Conservation (phyloP, 202 grass and related monocot species). For the Carex arenaria region DNA sequence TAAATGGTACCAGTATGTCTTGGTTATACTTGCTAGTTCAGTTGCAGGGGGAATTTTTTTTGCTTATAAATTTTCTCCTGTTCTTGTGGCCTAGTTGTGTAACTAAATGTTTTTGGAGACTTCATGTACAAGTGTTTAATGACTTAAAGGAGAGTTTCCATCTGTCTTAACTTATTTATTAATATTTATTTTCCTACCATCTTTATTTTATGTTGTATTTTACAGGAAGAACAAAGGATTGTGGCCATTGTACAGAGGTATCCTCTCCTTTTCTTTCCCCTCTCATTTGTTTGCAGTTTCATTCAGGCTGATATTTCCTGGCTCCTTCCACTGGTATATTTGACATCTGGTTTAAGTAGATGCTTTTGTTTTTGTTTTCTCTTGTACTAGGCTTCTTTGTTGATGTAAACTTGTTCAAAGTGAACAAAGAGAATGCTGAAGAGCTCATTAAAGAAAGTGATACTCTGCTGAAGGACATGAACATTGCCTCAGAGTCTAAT, state of each 20-base stretch:
- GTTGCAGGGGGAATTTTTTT: background rate
- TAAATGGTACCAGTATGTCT: background rate
- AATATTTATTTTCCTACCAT: background rate
- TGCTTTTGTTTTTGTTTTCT: conserved; percentile 20
- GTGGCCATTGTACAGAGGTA: conserved; percentile 98
- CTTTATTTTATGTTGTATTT: background rate
- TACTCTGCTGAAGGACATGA: conserved; percentile 59
- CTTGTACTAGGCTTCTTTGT: conserved; percentile 79
- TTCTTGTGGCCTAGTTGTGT: background rate
- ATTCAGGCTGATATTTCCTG: background rate
- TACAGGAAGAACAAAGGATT: conserved; percentile 80
- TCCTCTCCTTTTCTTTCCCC: conserved; percentile 19
- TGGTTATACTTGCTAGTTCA: background rate
- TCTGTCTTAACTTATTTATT: background rate
- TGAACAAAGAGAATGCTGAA: conserved; percentile 59
- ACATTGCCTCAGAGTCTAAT: conserved; percentile 47
- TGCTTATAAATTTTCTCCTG: background rate
- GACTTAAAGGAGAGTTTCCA: background rate
- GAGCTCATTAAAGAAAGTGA: conserved; percentile 61
- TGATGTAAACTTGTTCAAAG: conserved; percentile 94
- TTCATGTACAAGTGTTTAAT: background rate
- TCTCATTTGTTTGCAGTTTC: background rate
- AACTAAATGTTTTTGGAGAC: background rate
- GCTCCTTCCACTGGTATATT: background rate
- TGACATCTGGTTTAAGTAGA: background rate